phyloP scores from a whole-genome alignment of 257 asterid genomes.

The Ophiorrhiza pumila region DNA sequence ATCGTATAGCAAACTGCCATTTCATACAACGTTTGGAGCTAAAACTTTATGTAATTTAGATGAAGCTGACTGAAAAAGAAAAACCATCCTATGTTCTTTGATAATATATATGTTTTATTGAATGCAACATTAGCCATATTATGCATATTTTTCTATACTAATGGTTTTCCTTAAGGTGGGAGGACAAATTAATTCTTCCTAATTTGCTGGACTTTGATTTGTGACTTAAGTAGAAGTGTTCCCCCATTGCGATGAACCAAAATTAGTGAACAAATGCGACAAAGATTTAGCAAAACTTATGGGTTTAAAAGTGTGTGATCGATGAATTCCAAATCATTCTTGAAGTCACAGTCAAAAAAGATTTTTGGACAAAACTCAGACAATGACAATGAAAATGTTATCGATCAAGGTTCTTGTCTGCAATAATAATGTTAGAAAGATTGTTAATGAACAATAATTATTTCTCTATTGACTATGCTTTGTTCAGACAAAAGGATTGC shows the following conservation, averaged over 20 bases:
- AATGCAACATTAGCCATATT: background rate
- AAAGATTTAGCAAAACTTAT: background rate
- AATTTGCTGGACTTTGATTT: background rate
- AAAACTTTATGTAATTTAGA: background rate
- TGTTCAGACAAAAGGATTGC: background rate
- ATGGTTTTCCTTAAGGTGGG: background rate
- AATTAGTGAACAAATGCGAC: background rate
- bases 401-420: background rate
- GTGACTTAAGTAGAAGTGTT: background rate
- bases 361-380: background rate
- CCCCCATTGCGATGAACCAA: background rate
- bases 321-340: slow-evolving; percentile 6
- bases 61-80: background rate
- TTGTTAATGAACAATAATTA: background rate
- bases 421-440: background rate
- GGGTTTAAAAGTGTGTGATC: background rate
- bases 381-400: background rate
- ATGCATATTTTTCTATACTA: background rate
- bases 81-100: too few relatives aligned
- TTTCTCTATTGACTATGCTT: background rate
- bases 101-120: background rate
- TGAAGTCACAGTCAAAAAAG: background rate
- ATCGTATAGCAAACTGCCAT: background rate
- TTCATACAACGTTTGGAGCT: background rate
- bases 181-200: background rate